Conservation (phyloP, 1,284 basidiomycete genomes). For the Marasmius sp. region DNA sequence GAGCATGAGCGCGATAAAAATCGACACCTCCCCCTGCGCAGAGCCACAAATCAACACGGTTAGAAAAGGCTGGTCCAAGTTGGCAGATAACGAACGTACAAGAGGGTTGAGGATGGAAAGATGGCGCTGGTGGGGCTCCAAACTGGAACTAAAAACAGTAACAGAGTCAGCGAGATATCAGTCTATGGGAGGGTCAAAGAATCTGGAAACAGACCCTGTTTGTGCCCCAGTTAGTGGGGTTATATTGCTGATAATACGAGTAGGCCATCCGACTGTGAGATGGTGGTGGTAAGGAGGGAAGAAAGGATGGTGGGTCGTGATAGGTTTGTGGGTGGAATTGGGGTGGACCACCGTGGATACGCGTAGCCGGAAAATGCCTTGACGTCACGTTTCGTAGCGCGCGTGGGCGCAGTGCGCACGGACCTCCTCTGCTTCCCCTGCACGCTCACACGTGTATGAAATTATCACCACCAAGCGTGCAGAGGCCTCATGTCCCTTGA, state of each 20-base stretch:
- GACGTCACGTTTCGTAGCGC: too few species aligned
- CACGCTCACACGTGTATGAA: neutral
- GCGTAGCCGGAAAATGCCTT: too few species aligned
- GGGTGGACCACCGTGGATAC: too few species aligned
- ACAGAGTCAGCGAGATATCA: slow-evolving; percentile 8
- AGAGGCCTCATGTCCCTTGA: slow-evolving; percentile 35
- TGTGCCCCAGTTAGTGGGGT: slow-evolving; percentile 46
- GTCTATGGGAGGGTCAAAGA: neutral
- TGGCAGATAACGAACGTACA: slow-evolving; percentile 38
- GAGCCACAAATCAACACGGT: slow-evolving; percentile 7
- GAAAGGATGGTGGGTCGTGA: neutral
- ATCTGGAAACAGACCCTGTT: slow-evolving; percentile 34
- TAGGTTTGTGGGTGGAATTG: too few species aligned
- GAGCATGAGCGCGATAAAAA: slow-evolving; percentile 61
- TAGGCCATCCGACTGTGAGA: slow-evolving; percentile 16
- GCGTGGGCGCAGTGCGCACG: too few species aligned
- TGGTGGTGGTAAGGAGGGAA: slow-evolving; percentile 5
- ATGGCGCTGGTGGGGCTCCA: slow-evolving; percentile 49
- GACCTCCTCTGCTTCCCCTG: too few species aligned
- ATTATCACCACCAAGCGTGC: neutral
- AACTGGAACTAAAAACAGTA: slow-evolving; percentile 44
- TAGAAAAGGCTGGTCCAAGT: slow-evolving; percentile 16
- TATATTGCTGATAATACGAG: slow-evolving; percentile 44
- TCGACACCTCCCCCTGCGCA: slow-evolving; percentile 52
- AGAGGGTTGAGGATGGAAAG: slow-evolving; percentile 57